Base-by-base conservation (phyloP, 768 basidiomycete genomes). In the Mycena indigotica region DNA sequence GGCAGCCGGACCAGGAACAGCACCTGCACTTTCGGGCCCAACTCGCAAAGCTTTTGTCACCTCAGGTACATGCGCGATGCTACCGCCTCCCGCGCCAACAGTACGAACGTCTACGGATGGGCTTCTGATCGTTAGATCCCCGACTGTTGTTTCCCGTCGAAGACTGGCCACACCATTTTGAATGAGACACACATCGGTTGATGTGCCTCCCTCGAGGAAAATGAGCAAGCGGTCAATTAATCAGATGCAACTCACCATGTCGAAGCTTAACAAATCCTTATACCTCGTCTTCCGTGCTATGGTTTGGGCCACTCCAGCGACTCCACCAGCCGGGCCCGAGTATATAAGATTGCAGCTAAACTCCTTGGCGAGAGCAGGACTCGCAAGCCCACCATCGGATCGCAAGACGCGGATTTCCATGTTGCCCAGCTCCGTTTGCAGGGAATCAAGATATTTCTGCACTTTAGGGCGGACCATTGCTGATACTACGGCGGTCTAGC, bases 1-100 rank as follows among this genome's bases (percentile, higher is more conserved):
- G 15, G 69, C 70, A 0, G 68, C 68, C 6, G 70, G 70, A n/a
- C 70, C 69, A n/a, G 70, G 70, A 19, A 61, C 46, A 19, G 70
- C 71, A 8, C 71, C 70, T 5, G 71, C 65, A 25, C 66, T 68
- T 52, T 70, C 66, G 3, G 71, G 71, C 3, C 70, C 70, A 25
- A 71, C 70, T 40, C 70, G 58, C 19, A 71, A 53, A 4, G 70
- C 68, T 35, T 66, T 68, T 13, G 70, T 71, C 2, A 69, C 60
- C 55, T 63, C 60, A 1, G 61, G 57, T 23, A 62, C 61, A 16
- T 62, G 49, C 4, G 61, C 61, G 16, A 62, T 46, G 28, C 61
- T 62, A 3, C 61, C 61, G 8, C 61, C 61, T 2, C 61, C 61
- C 3, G 61, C 61, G 4, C 61, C 61, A 30, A 62, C 61, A 40